Percentiles rank a stretch among this genome's conserved stretches.
These are phyloP conservation scores for Erucastrum elatum DNA, from an alignment of 345 rosid species.

Conservation along the genomic window DNA sequence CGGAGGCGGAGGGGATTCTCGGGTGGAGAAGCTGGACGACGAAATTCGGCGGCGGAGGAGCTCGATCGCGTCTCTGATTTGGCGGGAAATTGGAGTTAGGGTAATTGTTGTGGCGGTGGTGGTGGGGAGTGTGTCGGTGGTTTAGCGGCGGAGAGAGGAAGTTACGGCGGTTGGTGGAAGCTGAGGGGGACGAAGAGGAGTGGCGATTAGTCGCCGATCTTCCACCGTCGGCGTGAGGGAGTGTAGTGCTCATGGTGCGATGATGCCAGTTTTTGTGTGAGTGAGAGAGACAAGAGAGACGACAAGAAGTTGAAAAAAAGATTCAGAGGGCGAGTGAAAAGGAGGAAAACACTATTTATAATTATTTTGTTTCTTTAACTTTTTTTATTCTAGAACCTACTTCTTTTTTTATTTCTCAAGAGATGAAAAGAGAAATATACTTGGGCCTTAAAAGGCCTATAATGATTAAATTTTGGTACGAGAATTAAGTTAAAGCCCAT, in stretches of 20 bases:
- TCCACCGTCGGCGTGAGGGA: conserved; percentile 18
- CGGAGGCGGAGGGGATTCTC: background rate
- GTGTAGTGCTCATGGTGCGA: conserved; percentile 26
- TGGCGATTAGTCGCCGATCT: conserved; percentile 29
- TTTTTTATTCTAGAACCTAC: background rate
- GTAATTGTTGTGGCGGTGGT: background rate
- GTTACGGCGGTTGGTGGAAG: background rate
- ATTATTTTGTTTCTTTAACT: background rate
- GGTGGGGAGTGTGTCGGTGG: conserved; percentile 2
- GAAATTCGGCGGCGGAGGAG: conserved; percentile 33
- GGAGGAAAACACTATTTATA: background rate
- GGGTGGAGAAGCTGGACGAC: conserved; percentile 36
- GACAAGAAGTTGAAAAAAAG: conserved; percentile 13
- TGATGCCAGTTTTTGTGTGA: conserved; percentile 21
- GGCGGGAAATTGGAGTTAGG: conserved; percentile 35
- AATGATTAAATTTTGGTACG: too few species aligned
- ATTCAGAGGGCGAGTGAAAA: background rate
- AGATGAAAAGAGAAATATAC: background rate
- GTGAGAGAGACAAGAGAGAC: conserved; percentile 5
- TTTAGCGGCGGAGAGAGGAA: conserved; percentile 9
- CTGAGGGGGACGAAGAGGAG: background rate
- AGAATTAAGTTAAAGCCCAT: background rate
- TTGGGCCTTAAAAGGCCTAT: background rate
- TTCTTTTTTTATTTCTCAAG: background rate
- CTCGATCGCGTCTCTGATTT: conserved; percentile 26